A percentile compares a stretch with the other conserved stretches of the same genome.
Evolutionary conservation across 345 rosid genomes (phyloP).

Genomic region (Lepidium didymum): DNA sequence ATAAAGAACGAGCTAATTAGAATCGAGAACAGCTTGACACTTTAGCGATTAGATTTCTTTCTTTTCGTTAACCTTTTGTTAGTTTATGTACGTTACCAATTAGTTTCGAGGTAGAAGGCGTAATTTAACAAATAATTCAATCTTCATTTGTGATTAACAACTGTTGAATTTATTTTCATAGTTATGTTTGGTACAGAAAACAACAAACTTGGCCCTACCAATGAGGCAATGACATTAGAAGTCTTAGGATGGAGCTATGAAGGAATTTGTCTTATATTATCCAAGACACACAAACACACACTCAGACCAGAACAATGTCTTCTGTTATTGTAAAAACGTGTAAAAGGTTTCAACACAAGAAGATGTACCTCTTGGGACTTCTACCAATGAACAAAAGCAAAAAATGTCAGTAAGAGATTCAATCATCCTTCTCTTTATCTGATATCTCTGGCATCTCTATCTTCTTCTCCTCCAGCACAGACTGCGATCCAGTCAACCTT

Average conservation of each 20-base stretch:
- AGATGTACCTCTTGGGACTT: constrained; percentile 8
- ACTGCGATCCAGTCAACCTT: constrained; percentile 91
- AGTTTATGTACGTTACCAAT: no score
- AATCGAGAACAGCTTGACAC: no score
- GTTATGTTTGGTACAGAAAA: not conserved
- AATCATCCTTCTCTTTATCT: constrained; percentile 23
- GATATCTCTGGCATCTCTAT: constrained; percentile 22
- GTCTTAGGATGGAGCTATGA: not conserved
- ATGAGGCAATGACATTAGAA: not conserved
- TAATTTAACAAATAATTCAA: not conserved
- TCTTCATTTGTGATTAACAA: not conserved
- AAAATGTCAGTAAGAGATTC: not conserved
- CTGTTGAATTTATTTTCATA: not conserved
- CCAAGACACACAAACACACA: not conserved
- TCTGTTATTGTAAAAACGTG: constrained; percentile 1
- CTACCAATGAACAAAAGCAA: not conserved
- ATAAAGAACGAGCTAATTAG: no score
- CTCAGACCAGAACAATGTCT: not conserved
- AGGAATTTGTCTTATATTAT: not conserved
- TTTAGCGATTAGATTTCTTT: no score
- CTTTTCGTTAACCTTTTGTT: no score
- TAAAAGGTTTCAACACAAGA: constrained; percentile 11
- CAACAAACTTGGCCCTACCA: not conserved
- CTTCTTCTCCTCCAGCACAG: constrained; percentile 33
- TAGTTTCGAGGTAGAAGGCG: no score